phyloP scores from a whole-genome alignment of 345 rosid species.

The Ailanthus altissimus region DNA sequence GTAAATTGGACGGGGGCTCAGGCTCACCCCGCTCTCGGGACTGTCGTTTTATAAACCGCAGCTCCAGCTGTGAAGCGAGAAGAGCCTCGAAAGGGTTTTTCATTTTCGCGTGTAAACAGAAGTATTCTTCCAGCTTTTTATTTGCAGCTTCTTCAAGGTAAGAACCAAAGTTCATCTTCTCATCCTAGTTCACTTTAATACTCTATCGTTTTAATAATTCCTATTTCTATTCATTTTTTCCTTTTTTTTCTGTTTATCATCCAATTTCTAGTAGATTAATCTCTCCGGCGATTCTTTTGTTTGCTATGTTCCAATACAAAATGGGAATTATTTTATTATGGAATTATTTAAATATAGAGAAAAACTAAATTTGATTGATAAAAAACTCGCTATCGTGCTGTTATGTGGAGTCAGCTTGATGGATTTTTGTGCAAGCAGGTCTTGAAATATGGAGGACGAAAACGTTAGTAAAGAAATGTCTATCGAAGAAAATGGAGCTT shows the following conservation, averaged over 20 bases:
- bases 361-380: not conserved
- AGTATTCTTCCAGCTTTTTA: too few relatives aligned
- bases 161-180: not conserved
- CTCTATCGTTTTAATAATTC: not conserved
- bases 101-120: not conserved
- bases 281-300: not conserved
- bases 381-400: not conserved
- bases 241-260: not conserved
- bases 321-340: not conserved
- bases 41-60: not conserved
- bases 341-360: not conserved
- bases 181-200: too few relatives aligned
- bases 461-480: conserved; percentile 33
- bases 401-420: not conserved
- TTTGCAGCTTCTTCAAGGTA: not conserved
- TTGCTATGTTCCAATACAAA: not conserved
- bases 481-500: conserved; percentile 34
- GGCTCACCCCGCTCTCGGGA: not conserved
- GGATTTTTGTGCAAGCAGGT: conserved; percentile 16
- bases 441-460: conserved; percentile 42
- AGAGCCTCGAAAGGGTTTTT: not conserved
- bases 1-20: too few relatives aligned
- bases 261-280: not conserved
- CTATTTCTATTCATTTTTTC: not conserved
- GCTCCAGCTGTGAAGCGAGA: not conserved